Base-by-base conservation (phyloP, 2,329 filamentous ascomycete genomes). In the Dactylonectria estremocensis region DNA sequence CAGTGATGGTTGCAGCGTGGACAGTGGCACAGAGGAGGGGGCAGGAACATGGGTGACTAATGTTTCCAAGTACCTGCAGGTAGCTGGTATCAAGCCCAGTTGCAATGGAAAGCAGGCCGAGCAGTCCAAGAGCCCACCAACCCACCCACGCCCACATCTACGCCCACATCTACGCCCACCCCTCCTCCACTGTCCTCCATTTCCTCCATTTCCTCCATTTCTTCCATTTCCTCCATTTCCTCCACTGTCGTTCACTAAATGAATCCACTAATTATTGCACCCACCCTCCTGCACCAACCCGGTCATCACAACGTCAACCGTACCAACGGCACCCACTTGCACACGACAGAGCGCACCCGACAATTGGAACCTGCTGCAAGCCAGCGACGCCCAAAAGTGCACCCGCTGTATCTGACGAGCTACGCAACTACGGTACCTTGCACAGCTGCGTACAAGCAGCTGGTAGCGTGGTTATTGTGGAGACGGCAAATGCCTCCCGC, bases 351-450 rank as follows among this genome's bases (percentile, higher is more conserved):
- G 31, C 20, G 63, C 33, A 56, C 52, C 63, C 57, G 62, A 59
- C 55, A 64, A 48, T 59, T 64, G 56, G 63, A 61, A 45, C 63
- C 52, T 35, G 53, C 52, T 61, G 63, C 63, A 66, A 57, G 48
- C 63, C 50, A 63, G 46, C 52, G 43, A 35, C 60, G 50, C 53
- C 45, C n/a, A 37, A 56, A 45, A 59, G 43, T 35, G 45, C 63
- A 61, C 54, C 63, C 52, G 45, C 33, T 53, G 53, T 58, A 66
- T 46, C 53, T 66, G 24, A 58, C 64, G 46, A 49, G 31, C 37
- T 35, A 24, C 24, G 52, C 28, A 20, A 35, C 50, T n/a, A 35
- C 20, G 28, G 16, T 53, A 53, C 16, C 33, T 35, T 20, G 10
- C 28, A 43, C 54, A 48, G 54, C 58, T 66, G 64, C 58, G 31